These are phyloP conservation scores for Houttuynia cordata DNA, from an alignment of 164 flowering plant genomes.

Conservation along the genomic window DNA sequence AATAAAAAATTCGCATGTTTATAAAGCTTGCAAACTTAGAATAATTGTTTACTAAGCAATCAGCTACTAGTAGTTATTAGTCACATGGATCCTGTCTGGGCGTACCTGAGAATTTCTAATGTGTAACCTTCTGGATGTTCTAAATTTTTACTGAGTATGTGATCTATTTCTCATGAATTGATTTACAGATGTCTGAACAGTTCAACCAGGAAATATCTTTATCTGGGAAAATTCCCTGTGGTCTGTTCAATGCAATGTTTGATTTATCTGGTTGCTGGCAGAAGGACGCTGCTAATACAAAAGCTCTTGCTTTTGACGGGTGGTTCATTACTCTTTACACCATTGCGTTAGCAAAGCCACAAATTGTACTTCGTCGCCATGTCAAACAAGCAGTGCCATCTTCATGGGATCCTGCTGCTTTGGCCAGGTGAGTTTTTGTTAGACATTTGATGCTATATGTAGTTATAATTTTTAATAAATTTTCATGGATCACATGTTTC, in stretches of 20 bases:
- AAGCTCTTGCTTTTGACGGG: slow-evolving; percentile 92
- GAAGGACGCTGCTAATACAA: slow-evolving; percentile 88
- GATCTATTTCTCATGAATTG: not conserved
- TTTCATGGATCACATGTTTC: not conserved
- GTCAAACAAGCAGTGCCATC: slow-evolving; percentile 89
- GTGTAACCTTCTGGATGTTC: too few species aligned
- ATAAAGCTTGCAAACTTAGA: not conserved
- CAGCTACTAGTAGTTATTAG: too few species aligned
- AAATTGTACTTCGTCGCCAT: slow-evolving; percentile 61
- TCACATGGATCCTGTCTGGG: too few species aligned
- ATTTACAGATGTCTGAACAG: slow-evolving; percentile 81
- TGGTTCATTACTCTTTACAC: slow-evolving; percentile 75
- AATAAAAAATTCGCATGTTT: not conserved
- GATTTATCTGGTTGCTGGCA: slow-evolving; percentile 90
- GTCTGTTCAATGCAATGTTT: slow-evolving; percentile 81
- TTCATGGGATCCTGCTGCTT: slow-evolving; percentile 91
- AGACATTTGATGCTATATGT: not conserved
- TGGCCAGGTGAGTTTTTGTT: slow-evolving; percentile 51
- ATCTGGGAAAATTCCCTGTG: slow-evolving; percentile 89
- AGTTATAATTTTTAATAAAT: too few species aligned
- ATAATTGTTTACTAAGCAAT: too few species aligned
- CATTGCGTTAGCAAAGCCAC: slow-evolving; percentile 76
- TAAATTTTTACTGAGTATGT: too few species aligned
- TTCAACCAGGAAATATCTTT: slow-evolving; percentile 81
- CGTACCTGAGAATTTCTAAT: too few species aligned